Conservation (phyloP, 148 eudicot species). For the Linanthus parryae region DNA sequence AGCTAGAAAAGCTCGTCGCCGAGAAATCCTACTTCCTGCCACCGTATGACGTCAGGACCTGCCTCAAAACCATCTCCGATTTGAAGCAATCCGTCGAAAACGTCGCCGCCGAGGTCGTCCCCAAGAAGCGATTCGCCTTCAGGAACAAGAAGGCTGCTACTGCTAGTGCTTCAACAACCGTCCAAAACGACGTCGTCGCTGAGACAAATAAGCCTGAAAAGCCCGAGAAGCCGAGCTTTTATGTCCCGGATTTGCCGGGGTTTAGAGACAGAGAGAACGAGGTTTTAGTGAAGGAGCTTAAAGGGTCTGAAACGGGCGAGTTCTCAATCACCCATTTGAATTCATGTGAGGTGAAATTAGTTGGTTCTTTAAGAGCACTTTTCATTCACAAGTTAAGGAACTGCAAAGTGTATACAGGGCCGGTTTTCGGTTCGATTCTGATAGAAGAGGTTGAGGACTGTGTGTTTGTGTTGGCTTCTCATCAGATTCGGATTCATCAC, state of each 20-base stretch:
- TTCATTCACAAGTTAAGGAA: conserved; percentile 47
- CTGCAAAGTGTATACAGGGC: conserved; percentile 66
- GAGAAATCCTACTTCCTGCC: conserved; percentile 71
- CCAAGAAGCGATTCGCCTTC: conserved; percentile 71
- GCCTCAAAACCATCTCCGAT: conserved; percentile 42
- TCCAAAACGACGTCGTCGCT: conserved; percentile 7
- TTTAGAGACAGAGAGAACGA: conserved; percentile 47
- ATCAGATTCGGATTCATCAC: conserved; percentile 85
- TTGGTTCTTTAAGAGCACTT: conserved; percentile 56
- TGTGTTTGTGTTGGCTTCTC: conserved; percentile 69
- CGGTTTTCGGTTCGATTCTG: conserved; percentile 67
- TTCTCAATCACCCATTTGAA: conserved; percentile 47
- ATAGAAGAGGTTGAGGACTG: conserved; percentile 71
- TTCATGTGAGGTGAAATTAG: conserved; percentile 62
- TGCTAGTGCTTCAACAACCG: neutral
- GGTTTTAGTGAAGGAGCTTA: conserved; percentile 51
- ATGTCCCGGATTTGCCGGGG: conserved; percentile 41
- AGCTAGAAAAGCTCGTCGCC: conserved; percentile 62
- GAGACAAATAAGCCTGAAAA: conserved; percentile 11
- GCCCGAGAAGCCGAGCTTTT: conserved; percentile 5
- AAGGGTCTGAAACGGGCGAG: conserved; percentile 49
- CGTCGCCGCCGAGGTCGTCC: conserved; percentile 37
- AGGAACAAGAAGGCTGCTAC: conserved; percentile 31
- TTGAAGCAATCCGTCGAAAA: conserved; percentile 52
- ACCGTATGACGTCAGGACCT: conserved; percentile 66